Evolutionary conservation across 441 rosid genomes (phyloP), one percentile per base, ranked within the genome.

Genomic region (Erodium trifolium): DNA sequence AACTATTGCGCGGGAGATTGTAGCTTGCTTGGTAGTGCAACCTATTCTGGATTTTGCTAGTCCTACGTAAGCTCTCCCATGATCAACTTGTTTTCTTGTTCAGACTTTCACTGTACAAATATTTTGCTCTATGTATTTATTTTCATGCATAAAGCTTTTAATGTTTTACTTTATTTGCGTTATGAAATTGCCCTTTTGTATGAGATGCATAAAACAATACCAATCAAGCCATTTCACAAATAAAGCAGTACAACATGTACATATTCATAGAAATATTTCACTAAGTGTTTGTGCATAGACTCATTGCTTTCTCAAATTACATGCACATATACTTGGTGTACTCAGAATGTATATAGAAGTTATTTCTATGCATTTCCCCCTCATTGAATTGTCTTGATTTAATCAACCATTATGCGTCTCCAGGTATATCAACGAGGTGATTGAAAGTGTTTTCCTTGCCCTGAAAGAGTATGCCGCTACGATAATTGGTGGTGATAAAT

Each of bases 11-110:
- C 84, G 96, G 76, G 99, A 95, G 82, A 84, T 95, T 34, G 88
- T 95, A 64, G 90, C 99, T 78, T 92, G 97, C 87, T 81, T 92
- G 84, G 91, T 95, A 70, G 29, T 92, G 81, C 97, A 90, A 78
- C 99, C 98, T 73, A 80, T 95, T 68, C 65, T 92, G 90, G 79
- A 80, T 80, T 85, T 95, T 53, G 97, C 93, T 51, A 86, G 85
- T 82, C 96, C 99, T 18, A 83, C 49, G 99, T 95, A 86, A 83
- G 96, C 81, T 70, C 49, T 68, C 69, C 4, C 68, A 51, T 39
- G 34, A 47, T 75, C 6, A 43, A 45, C 47, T 51, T 37, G 8
- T 70, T 67, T 27, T 60, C 35, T 60, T 23, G 65, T 60, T 11
- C 35, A 37, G 43, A 6, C 43, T 37, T 37, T 37, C 27, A 23